phyloP scores from a whole-genome alignment of 768 basidiomycete species.

The Paxillus ammoniavirescens region DNA sequence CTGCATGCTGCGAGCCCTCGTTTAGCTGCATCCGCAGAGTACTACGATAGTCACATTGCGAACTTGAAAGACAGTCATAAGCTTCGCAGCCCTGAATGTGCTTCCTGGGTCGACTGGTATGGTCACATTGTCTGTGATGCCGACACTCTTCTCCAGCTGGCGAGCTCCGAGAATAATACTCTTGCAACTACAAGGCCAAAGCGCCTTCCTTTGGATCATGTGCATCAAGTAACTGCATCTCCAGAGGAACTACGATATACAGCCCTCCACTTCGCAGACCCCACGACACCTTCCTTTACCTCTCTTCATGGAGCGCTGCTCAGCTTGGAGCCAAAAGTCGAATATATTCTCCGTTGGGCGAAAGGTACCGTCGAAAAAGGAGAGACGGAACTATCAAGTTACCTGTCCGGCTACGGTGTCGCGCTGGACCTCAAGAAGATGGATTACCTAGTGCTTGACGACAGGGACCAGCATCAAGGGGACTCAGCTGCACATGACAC shows the following conservation, averaged over 20 bases:
- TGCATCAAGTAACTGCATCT: constrained; percentile 50
- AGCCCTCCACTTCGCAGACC: constrained; percentile 77
- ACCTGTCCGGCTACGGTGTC: constrained; percentile 89
- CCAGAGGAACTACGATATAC: constrained; percentile 52
- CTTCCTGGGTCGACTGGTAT: constrained; percentile 86
- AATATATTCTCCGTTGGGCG: constrained; percentile 67
- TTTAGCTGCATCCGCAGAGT: constrained; percentile 80
- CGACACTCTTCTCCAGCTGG: constrained; percentile 54
- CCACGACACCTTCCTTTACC: constrained; percentile 65
- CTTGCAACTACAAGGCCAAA: constrained; percentile 27
- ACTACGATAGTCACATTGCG: constrained; percentile 49
- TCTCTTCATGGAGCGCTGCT: constrained; percentile 68
- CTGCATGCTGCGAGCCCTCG: constrained; percentile 78
- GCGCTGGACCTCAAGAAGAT: constrained; percentile 93
- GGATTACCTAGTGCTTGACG: constrained; percentile 94
- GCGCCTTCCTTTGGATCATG: constrained; percentile 75
- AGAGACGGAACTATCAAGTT: constrained; percentile 30
- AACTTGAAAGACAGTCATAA: constrained; percentile 22
- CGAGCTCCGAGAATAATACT: constrained; percentile 45
- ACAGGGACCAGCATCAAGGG: constrained; percentile 45
- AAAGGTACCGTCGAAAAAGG: constrained; percentile 35
- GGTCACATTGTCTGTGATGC: constrained; percentile 70
- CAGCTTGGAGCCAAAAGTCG: constrained; percentile 45
- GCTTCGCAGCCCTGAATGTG: constrained; percentile 39
- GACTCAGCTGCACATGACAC: background rate